phyloP scores from a whole-genome alignment of 2,329 filamentous ascomycete genomes.

The Lecanoromycetidae sp. region DNA sequence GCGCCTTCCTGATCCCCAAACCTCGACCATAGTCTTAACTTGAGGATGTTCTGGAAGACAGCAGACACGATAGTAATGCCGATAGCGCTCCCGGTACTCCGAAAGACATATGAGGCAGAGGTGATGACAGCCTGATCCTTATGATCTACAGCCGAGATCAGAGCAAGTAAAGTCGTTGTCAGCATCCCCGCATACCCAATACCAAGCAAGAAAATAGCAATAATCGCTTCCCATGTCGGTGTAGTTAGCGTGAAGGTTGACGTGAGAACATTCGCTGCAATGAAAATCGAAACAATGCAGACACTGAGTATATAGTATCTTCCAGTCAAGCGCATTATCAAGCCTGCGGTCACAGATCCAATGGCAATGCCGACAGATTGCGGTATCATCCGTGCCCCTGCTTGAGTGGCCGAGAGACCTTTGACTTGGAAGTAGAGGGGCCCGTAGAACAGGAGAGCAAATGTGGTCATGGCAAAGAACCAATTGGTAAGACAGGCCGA shows the following conservation, averaged over 20 bases:
- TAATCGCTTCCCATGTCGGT: constrained; percentile 50
- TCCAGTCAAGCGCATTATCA: constrained; percentile 68
- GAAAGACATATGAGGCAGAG: constrained; percentile 68
- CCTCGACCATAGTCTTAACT: constrained; percentile 49
- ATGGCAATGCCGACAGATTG: constrained; percentile 60
- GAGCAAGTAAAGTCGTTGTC: constrained; percentile 67
- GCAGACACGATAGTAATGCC: constrained; percentile 63
- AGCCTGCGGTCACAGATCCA: constrained; percentile 55
- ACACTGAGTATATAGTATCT: constrained; percentile 54
- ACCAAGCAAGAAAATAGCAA: constrained; percentile 60
- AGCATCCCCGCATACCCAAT: constrained; percentile 67
- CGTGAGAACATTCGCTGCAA: constrained; percentile 38
- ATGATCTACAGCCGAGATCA: constrained; percentile 72
- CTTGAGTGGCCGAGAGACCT: constrained; percentile 40
- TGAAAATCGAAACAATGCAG: constrained; percentile 34
- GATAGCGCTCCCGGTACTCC: constrained; percentile 62
- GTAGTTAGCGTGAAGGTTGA: constrained; percentile 44
- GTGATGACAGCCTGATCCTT: constrained; percentile 78
- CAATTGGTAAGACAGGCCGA: constrained; percentile 68
- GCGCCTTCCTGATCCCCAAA: constrained; percentile 58
- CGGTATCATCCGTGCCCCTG: constrained; percentile 37
- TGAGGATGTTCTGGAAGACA: constrained; percentile 76
- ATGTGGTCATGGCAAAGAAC: constrained; percentile 65
- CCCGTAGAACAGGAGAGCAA: constrained; percentile 63
- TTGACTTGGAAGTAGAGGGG: constrained; percentile 74